Evolutionary conservation across 441 rosid genomes (phyloP).

Genomic region (Heliophila coronopifolia): DNA sequence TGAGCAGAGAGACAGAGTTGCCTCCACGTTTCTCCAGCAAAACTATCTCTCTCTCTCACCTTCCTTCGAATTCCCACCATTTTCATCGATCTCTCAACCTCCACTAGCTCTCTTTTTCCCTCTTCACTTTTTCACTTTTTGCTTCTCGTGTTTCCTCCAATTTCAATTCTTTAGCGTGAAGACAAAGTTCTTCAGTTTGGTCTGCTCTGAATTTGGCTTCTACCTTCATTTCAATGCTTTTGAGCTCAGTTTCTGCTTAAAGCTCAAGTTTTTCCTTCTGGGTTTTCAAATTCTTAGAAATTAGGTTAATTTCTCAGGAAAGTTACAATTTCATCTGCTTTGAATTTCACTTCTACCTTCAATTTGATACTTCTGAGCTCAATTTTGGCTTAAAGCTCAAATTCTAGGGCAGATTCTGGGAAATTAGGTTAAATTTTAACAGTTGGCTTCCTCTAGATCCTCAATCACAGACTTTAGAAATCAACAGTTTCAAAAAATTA

Average conservation of each 20-base stretch:
- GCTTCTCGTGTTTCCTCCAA: neutral
- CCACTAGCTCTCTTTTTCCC: too few relatives aligned
- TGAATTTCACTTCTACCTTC: too few relatives aligned
- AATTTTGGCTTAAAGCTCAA: too few relatives aligned
- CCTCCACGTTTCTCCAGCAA: conserved; percentile 34
- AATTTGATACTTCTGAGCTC: too few relatives aligned
- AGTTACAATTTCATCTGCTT: too few relatives aligned
- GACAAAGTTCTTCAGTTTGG: conserved; percentile 2
- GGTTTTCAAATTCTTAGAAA: neutral
- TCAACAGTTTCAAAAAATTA: too few relatives aligned
- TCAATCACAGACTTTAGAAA: too few relatives aligned
- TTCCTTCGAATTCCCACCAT: conserved; percentile 16
- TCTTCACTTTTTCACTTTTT: neutral
- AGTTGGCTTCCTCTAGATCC: too few relatives aligned
- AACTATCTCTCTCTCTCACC: conserved; percentile 14
- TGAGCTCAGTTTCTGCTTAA: neutral
- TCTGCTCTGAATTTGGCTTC: conserved; percentile 6
- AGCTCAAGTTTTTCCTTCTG: conserved; percentile 7
- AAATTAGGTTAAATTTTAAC: too few relatives aligned
- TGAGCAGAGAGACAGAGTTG: conserved; percentile 29
- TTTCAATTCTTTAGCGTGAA: conserved; percentile 7
- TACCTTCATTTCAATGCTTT: conserved; percentile 2
- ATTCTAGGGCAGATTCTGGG: too few relatives aligned
- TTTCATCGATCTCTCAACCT: conserved; percentile 20
- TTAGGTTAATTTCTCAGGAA: conserved; percentile 3